Conservation (phyloP, 805 yeast species). For the Peterozyma toletana region DNA sequence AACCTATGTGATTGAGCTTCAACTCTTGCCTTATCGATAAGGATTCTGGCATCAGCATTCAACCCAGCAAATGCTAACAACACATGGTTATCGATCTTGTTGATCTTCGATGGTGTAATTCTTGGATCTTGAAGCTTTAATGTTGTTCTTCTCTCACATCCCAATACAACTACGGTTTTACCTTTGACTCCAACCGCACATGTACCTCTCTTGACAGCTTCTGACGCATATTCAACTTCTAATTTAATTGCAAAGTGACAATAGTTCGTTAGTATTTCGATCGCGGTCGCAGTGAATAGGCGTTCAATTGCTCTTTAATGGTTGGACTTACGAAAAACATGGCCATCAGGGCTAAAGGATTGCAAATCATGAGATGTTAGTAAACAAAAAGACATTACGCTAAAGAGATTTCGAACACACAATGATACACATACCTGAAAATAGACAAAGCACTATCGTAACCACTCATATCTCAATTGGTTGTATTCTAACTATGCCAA, state of each 20-base stretch:
- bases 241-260: slow-evolving; percentile 3
- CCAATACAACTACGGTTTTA: slow-evolving; percentile 78
- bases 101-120: slow-evolving; percentile 91
- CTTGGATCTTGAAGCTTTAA: slow-evolving; percentile 93
- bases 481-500: no score
- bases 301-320: background rate
- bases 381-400: background rate
- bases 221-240: slow-evolving; percentile 95
- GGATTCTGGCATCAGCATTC: slow-evolving; percentile 95
- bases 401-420: background rate
- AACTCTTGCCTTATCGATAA: slow-evolving; percentile 90
- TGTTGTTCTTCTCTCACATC: slow-evolving; percentile 95
- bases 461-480: slow-evolving; percentile 67
- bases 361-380: background rate
- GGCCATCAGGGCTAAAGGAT: slow-evolving; percentile 86
- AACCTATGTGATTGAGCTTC: slow-evolving; percentile 94
- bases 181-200: slow-evolving; percentile 98
- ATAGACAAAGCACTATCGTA: slow-evolving; percentile 98
- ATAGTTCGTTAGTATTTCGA: slow-evolving; percentile 22
- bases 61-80: slow-evolving; percentile 94
- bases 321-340: slow-evolving; percentile 72
- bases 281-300: background rate
- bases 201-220: slow-evolving; percentile 97
- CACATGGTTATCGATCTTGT: slow-evolving; percentile 84
- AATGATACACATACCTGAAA: slow-evolving; percentile 62